Evolutionary conservation across 176 grass and related monocot genomes (phyloP).

Genomic region (Oryza meyeriana): DNA sequence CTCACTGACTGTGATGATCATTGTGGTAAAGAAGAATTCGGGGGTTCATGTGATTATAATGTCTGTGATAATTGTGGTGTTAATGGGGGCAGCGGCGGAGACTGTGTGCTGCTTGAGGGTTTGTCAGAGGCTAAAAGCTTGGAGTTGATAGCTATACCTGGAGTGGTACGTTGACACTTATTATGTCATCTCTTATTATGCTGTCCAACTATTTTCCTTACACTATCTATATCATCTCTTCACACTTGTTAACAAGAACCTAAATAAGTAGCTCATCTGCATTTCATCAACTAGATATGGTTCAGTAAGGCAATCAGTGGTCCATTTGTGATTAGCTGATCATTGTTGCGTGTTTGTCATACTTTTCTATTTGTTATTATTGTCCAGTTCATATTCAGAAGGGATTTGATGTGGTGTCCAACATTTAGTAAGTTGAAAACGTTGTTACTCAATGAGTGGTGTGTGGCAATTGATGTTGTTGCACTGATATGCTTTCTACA

Average conservation of each 20-base stretch:
- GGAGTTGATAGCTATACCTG: conserved; percentile 10
- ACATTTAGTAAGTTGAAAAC: neutral
- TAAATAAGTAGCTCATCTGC: neutral
- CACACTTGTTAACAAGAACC: neutral
- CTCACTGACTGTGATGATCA: neutral
- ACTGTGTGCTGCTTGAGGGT: neutral
- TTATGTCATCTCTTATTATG: neutral
- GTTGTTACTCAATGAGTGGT: neutral
- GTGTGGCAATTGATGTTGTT: neutral
- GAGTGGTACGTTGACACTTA: conserved; percentile 2
- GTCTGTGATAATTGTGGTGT: neutral
- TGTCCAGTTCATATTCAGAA: neutral
- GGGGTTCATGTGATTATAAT: neutral
- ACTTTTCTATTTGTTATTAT: neutral
- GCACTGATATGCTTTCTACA: neutral
- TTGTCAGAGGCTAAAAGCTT: conserved; percentile 17
- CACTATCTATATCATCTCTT: neutral
- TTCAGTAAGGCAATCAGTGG: neutral
- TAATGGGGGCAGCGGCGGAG: neutral
- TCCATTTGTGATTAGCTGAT: neutral
- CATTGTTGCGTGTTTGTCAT: neutral
- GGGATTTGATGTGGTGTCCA: neutral
- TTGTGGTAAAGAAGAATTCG: neutral
- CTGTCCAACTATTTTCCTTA: neutral
- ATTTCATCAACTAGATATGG: neutral